A percentile compares a stretch with the other conserved stretches of the same genome.
These are phyloP conservation scores for Saturnispora sanitii DNA, from an alignment of 805 yeast species.

Conservation along the genomic window DNA sequence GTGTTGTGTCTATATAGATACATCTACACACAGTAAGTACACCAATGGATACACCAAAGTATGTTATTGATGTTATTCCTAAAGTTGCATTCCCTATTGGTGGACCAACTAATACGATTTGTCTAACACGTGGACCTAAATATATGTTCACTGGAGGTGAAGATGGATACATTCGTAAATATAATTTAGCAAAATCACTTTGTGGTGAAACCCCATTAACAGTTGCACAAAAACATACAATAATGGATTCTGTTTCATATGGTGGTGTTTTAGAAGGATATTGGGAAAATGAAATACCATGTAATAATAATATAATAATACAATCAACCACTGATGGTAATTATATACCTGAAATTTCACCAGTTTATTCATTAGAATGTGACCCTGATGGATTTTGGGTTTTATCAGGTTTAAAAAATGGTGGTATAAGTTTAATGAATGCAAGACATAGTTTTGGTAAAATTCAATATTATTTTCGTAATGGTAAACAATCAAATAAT, in stretches of 20 bases:
- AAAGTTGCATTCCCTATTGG: constrained; percentile 82
- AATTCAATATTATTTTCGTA: constrained; percentile 60
- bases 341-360: constrained; percentile 65
- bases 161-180: constrained; percentile 87
- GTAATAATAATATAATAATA: not conserved
- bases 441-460: constrained; percentile 75
- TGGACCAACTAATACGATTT: constrained; percentile 65
- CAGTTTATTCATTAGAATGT: constrained; percentile 80
- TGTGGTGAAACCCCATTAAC: constrained; percentile 84
- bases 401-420: constrained; percentile 68
- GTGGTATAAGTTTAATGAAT: constrained; percentile 82
- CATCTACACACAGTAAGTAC: too few relatives aligned
- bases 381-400: constrained; percentile 81
- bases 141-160: constrained; percentile 93
- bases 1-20: too few relatives aligned
- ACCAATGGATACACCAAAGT: constrained; percentile 5
- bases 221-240: constrained; percentile 80
- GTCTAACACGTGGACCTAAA: constrained; percentile 69
- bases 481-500: constrained; percentile 20
- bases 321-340: constrained; percentile 8
- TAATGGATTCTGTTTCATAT: constrained; percentile 75
- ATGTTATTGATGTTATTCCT: constrained; percentile 63
- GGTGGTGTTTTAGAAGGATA: constrained; percentile 78
- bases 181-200: constrained; percentile 74
- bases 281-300: constrained; percentile 95